phyloP scores from a whole-genome alignment of 2,329 filamentous ascomycete species.

The Curvularia lunata region DNA sequence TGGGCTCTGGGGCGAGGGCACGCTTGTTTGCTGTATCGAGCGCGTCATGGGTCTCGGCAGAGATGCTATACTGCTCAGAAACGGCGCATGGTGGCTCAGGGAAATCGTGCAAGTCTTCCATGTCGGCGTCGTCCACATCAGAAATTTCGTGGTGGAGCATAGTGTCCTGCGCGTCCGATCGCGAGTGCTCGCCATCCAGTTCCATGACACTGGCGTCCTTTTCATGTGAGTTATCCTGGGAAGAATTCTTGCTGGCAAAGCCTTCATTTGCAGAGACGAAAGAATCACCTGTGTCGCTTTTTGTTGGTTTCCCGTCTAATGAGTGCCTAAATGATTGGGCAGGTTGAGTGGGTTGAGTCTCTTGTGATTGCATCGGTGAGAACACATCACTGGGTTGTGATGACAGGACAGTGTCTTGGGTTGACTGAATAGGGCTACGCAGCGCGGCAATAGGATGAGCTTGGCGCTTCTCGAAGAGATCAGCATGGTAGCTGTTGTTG shows the following conservation, averaged over 20 bases:
- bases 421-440: constrained; percentile 31
- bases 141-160: constrained; percentile 35
- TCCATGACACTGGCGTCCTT: constrained; percentile 39
- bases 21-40: constrained; percentile 35
- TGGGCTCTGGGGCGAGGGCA: constrained; percentile 33
- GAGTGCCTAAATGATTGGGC: constrained; percentile 38
- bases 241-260: constrained; percentile 41
- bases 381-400: constrained; percentile 41
- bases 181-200: constrained; percentile 37
- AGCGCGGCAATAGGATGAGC: constrained; percentile 40
- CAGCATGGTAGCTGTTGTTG: constrained; percentile 28
- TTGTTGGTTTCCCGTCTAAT: constrained; percentile 30
- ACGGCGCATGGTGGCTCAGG: constrained; percentile 29
- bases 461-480: constrained; percentile 51
- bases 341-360: constrained; percentile 43
- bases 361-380: constrained; percentile 40
- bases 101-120: constrained; percentile 28
- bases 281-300: constrained; percentile 51
- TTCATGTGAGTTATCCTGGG: constrained; percentile 33
- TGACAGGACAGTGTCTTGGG: constrained; percentile 40
- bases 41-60: constrained; percentile 42
- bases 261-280: constrained; percentile 58
- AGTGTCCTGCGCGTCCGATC: constrained; percentile 34
- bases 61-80: constrained; percentile 43
- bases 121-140: constrained; percentile 26